A percentile compares a stretch with the other conserved stretches of the same genome.
phyloP scores from a whole-genome alignment of 495 filamentous ascomycete species.

The Hypoxylon intermedium region DNA sequence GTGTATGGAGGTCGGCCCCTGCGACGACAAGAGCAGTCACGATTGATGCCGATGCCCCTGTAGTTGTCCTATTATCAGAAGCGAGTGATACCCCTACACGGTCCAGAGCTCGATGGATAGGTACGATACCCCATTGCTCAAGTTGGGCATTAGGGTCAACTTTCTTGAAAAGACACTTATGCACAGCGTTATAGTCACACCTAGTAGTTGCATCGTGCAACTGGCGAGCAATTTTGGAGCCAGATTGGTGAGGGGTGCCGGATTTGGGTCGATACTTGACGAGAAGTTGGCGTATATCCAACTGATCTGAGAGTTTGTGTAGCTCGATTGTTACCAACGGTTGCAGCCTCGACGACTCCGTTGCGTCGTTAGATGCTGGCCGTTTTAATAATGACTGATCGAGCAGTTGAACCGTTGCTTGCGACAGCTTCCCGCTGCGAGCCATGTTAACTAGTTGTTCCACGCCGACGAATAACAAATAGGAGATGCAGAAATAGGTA shows the following conservation, averaged over 20 bases:
- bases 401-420: constrained; percentile 24
- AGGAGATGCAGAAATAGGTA: no score
- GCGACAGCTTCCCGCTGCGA: constrained; percentile 16
- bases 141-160: constrained; percentile 16
- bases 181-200: constrained; percentile 19
- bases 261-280: constrained; percentile 23
- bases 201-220: constrained; percentile 23
- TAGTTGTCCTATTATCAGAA: constrained; percentile 18
- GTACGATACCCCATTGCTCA: constrained; percentile 8
- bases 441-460: background rate
- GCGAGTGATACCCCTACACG: constrained; percentile 21
- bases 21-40: constrained; percentile 43
- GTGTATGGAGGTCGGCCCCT: constrained; percentile 40
- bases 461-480: background rate
- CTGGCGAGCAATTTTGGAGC: constrained; percentile 6
- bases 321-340: constrained; percentile 25
- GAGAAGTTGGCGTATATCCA: constrained; percentile 17
- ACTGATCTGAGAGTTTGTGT: constrained; percentile 15
- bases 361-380: background rate
- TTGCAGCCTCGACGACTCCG: constrained; percentile 16
- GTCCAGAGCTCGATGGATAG: constrained; percentile 25
- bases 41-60: constrained; percentile 31
- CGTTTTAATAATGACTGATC: constrained; percentile 9
- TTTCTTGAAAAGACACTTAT: constrained; percentile 28
- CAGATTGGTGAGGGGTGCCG: background rate